phyloP scores from a whole-genome alignment of 192 early-diverging fungal genomes.

The Coemansia sp. region DNA sequence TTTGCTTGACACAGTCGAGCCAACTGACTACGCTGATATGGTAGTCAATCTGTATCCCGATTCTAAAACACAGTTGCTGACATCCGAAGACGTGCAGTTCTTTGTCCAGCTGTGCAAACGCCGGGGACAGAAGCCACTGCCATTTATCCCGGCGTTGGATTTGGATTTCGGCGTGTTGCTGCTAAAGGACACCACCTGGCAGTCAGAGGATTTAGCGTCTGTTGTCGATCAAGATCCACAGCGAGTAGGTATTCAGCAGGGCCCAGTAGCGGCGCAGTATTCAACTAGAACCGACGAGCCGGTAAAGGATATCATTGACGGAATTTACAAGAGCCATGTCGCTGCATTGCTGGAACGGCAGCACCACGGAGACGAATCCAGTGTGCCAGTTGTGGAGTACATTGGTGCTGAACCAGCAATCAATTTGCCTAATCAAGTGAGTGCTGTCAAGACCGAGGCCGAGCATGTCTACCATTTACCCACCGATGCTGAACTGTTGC shows the following conservation, averaged over 20 bases:
- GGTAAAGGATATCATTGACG: conserved; percentile 83
- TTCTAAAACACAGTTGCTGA: conserved; percentile 13
- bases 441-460: background rate
- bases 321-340: conserved; percentile 80
- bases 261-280: conserved; percentile 78
- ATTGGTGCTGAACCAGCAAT: background rate
- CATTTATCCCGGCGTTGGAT: conserved; percentile 87
- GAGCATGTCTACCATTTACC: background rate
- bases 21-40: conserved; percentile 15
- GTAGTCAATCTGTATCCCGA: conserved; percentile 11
- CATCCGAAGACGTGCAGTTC: conserved; percentile 37
- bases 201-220: conserved; percentile 82
- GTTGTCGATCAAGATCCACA: conserved; percentile 82
- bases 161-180: conserved; percentile 88
- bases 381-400: background rate
- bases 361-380: background rate
- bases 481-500: background rate
- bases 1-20: background rate
- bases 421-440: background rate
- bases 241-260: conserved; percentile 85
- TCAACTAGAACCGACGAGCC: conserved; percentile 79
- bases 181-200: conserved; percentile 89
- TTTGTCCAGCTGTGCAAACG: conserved; percentile 53
- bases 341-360: conserved; percentile 26
- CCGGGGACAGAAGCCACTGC: conserved; percentile 80